Evolutionary conservation across 2,329 filamentous ascomycete species (phyloP).

Genomic region (Akanthomyces muscarius): DNA sequence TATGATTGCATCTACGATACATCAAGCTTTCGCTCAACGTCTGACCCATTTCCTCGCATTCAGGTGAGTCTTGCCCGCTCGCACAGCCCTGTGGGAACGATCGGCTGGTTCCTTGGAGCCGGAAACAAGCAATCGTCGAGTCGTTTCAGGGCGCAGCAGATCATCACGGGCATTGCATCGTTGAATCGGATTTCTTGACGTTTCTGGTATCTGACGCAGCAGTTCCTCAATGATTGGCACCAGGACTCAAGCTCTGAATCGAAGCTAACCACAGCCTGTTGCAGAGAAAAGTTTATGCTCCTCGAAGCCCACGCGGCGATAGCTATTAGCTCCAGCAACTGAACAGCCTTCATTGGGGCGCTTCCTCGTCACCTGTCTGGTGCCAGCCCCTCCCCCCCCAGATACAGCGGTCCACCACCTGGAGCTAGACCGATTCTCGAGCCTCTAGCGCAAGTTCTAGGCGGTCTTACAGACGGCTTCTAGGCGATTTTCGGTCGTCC

Average conservation of each 20-base stretch:
- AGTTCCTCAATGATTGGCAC: too few species aligned
- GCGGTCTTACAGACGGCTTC: background rate
- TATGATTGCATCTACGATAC: background rate
- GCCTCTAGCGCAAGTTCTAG: background rate
- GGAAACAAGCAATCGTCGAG: background rate
- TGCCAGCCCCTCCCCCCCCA: background rate
- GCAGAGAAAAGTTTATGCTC: too few species aligned
- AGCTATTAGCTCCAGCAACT: too few species aligned
- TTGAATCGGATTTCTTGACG: too few species aligned
- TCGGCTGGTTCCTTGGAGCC: background rate
- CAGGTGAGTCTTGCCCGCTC: background rate
- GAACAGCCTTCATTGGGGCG: background rate
- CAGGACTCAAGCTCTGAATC: too few species aligned
- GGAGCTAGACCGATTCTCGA: background rate
- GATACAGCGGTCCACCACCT: background rate
- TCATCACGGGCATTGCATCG: background rate
- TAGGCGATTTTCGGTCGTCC: background rate
- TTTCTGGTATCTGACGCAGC: too few species aligned
- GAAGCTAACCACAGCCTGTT: too few species aligned
- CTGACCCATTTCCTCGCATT: conserved; percentile 2
- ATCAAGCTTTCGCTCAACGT: background rate
- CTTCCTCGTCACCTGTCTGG: background rate
- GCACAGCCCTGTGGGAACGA: background rate
- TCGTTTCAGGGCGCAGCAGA: background rate
- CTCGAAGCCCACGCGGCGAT: too few species aligned